Evolutionary conservation across 2,329 filamentous ascomycete genomes (phyloP).

Genomic region (Tolypocladium tropicale): DNA sequence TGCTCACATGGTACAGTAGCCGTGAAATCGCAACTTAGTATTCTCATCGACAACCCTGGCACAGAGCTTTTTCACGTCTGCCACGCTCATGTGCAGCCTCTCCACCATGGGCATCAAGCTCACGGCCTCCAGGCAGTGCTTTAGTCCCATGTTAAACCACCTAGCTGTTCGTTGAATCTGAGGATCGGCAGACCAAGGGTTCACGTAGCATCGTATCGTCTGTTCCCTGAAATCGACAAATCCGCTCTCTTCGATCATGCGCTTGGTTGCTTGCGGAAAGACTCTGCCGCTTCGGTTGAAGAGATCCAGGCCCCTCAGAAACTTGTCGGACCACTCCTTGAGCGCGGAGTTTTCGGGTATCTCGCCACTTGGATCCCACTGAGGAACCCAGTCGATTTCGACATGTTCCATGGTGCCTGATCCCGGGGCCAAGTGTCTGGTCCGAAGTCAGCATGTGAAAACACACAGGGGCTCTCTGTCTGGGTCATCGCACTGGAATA

Average conservation of each 20-base stretch:
- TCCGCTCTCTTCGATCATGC: constrained; percentile 56
- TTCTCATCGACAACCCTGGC: constrained; percentile 57
- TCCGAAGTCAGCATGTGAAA: not conserved
- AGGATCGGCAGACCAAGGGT: constrained; percentile 58
- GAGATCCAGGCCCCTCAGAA: constrained; percentile 57
- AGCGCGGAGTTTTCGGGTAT: constrained; percentile 48
- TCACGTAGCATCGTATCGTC: constrained; percentile 60
- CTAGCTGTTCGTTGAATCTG: constrained; percentile 59
- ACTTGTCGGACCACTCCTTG: constrained; percentile 56
- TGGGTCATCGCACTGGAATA: constrained; percentile 28
- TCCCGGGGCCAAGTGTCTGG: constrained; percentile 65
- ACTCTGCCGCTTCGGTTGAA: constrained; percentile 56
- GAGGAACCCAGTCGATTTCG: constrained; percentile 75
- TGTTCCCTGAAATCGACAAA: constrained; percentile 72
- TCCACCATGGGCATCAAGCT: constrained; percentile 62
- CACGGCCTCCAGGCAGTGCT: constrained; percentile 61
- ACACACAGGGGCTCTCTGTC: not conserved
- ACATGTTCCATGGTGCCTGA: constrained; percentile 74
- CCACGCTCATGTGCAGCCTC: constrained; percentile 32
- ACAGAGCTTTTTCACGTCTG: constrained; percentile 53
- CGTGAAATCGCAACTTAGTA: constrained; percentile 55
- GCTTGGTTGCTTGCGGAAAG: constrained; percentile 37
- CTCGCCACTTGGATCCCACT: constrained; percentile 59
- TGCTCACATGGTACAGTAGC: constrained; percentile 69
- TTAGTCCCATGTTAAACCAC: constrained; percentile 77